Conservation (phyloP, 345 rosid genomes). For the Eucalyptus dawsonii region DNA sequence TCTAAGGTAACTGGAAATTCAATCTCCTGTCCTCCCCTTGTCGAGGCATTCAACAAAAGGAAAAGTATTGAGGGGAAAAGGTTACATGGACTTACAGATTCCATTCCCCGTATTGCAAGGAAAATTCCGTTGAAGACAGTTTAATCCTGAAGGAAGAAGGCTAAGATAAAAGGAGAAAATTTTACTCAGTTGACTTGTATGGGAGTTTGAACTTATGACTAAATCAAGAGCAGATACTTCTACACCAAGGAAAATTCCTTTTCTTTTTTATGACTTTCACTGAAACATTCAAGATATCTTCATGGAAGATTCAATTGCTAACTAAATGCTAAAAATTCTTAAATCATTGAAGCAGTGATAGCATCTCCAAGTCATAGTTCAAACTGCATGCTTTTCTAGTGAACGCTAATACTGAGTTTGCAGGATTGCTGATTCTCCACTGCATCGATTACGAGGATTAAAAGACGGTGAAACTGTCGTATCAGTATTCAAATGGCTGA, state of each 20-base stretch:
- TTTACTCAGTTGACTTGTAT: neutral
- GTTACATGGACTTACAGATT: slow-evolving; percentile 28
- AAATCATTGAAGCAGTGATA: neutral
- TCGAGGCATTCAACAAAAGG: neutral
- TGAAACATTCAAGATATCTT: neutral
- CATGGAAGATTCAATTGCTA: neutral
- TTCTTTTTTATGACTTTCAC: neutral
- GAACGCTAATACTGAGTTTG: neutral
- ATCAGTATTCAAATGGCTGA: neutral
- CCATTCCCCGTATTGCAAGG: slow-evolving; percentile 47
- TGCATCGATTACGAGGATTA: neutral
- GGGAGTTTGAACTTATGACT: neutral
- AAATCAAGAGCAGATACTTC: neutral
- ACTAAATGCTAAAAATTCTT: neutral
- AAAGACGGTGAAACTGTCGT: neutral
- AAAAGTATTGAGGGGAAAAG: neutral
- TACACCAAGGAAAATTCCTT: neutral
- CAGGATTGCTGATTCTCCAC: neutral
- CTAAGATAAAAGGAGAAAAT: slow-evolving; percentile 8
- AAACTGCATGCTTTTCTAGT: neutral
- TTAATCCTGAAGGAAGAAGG: slow-evolving; percentile 29
- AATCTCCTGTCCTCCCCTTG: neutral
- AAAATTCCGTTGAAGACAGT: slow-evolving; percentile 60
- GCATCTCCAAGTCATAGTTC: neutral
- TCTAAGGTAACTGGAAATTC: neutral